phyloP scores from a whole-genome alignment of 2,329 filamentous ascomycete species.

The Cladosporium colombiae region DNA sequence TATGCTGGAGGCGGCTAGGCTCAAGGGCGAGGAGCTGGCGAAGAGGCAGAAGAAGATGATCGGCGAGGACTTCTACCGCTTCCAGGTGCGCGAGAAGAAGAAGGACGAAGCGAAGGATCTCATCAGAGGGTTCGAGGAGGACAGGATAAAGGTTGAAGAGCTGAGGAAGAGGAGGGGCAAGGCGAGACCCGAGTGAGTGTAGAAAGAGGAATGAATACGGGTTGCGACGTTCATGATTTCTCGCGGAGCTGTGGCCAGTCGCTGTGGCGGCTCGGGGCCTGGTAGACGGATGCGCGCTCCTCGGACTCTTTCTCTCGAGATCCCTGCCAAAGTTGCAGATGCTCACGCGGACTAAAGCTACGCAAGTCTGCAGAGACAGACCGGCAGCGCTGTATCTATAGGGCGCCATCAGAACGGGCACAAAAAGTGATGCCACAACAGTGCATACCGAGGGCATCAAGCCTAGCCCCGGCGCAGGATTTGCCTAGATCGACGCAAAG shows the following conservation, averaged over 20 bases:
- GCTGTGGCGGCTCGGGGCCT: not conserved
- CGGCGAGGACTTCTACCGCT: conserved; percentile 76
- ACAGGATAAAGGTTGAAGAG: conserved; percentile 68
- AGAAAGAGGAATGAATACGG: not conserved
- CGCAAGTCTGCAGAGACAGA: not conserved
- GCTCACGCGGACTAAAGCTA: not conserved
- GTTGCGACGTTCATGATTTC: not conserved
- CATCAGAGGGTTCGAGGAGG: conserved; percentile 72
- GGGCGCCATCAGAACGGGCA: too few relatives aligned
- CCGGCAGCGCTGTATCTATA: not conserved
- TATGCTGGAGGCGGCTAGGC: conserved; percentile 68
- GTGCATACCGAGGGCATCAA: not conserved
- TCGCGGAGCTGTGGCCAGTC: not conserved
- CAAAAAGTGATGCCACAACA: not conserved
- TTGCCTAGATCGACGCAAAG: not conserved
- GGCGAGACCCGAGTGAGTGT: conserved; percentile 47
- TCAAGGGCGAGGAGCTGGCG: conserved; percentile 62
- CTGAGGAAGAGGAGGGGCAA: conserved; percentile 69
- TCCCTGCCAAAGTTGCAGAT: not conserved
- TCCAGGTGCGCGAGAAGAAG: conserved; percentile 77
- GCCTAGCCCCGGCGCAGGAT: not conserved
- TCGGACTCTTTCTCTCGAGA: too few relatives aligned
- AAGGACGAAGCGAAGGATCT: conserved; percentile 73
- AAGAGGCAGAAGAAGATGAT: conserved; percentile 62
- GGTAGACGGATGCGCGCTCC: not conserved